Base-by-base conservation (phyloP, 306 rosid genomes). In the Prunus armeniaca region DNA sequence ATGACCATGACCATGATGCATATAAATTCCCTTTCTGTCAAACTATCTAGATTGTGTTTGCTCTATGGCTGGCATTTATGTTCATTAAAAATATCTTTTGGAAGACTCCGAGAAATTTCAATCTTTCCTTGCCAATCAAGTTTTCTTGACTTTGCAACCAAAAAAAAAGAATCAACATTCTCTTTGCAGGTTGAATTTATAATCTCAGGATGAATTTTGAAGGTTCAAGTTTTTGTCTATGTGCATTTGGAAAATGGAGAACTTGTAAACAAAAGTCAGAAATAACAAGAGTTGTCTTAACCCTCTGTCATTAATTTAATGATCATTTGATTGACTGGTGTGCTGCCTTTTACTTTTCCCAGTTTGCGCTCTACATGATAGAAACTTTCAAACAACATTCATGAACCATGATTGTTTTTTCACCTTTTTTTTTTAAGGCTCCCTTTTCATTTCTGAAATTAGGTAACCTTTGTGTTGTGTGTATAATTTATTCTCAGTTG, bases 41-140 rank as follows among this genome's bases (percentile, higher is more conserved):
- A 85, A 71, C 66, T 38, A 43, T 62, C 30, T 76, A 54, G 76
- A 82, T 82, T 82, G 82, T 85, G 84, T 79, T 82, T 81, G 84
- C 75, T 67, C 62, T 45, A 79, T 85, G 82, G 86, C 75, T 55
- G 51, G 63, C 83, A 79, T 45, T 68, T 66, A 34, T 62, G 45
- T 65, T 58, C 14, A 22, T 79, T 64, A 11, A 63, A 38, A 43
- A 46, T 60, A 51, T 72, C 56, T 50, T 71, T 54, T 6, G 49
- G 57, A 52, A 17, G 75, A 45, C 69, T 27, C 27, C 19, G 24
- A 12, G 32, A 60, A 73, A 58, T 27, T 56, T 6, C 3, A 45
- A 62, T 22, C 13, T 28, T 43, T 67, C 51, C 62, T 61, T 76
- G 75, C 76, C 58, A 57, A 43, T 57, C 4, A 70, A 61, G 72